phyloP scores from a whole-genome alignment of 495 filamentous ascomycete species.

The Talaromyces trachyspermus region DNA sequence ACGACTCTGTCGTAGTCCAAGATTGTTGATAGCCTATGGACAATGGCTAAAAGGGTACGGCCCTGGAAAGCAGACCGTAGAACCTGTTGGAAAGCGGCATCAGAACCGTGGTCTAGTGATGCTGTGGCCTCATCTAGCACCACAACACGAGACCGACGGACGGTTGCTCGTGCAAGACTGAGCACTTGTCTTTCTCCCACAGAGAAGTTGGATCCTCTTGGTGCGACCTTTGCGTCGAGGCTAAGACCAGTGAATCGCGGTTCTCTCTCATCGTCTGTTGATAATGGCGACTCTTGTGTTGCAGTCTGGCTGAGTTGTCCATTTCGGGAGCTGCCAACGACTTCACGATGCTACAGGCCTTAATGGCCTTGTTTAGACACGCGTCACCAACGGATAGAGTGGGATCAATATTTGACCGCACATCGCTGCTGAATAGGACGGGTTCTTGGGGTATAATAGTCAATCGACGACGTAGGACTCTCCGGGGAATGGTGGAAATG shows the following conservation, averaged over 20 bases:
- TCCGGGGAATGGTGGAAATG: conserved; percentile 36
- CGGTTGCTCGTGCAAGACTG: conserved; percentile 10
- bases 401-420: conserved; percentile 35
- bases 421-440: conserved; percentile 39
- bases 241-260: conserved; percentile 47
- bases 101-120: conserved; percentile 48
- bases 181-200: conserved; percentile 38
- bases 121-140: conserved; percentile 43
- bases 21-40: conserved; percentile 53
- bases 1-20: conserved; percentile 45
- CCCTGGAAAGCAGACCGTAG: too few species aligned
- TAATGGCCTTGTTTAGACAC: conserved; percentile 30
- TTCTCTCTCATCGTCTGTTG: conserved; percentile 50
- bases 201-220: conserved; percentile 28
- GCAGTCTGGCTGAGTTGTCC: too few species aligned
- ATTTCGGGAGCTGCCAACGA: too few species aligned
- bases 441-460: conserved; percentile 51
- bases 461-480: conserved; percentile 38
- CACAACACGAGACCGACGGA: background rate
- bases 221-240: conserved; percentile 42
- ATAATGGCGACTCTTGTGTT: conserved; percentile 34
- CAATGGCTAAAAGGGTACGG: conserved; percentile 53
- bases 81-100: too few species aligned
- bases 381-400: conserved; percentile 13
- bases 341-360: conserved; percentile 31